Percentiles rank a stretch among this genome's conserved stretches.
Evolutionary conservation across 2,329 filamentous ascomycete species (phyloP).

Genomic region (Trichoderma brevicompactum): DNA sequence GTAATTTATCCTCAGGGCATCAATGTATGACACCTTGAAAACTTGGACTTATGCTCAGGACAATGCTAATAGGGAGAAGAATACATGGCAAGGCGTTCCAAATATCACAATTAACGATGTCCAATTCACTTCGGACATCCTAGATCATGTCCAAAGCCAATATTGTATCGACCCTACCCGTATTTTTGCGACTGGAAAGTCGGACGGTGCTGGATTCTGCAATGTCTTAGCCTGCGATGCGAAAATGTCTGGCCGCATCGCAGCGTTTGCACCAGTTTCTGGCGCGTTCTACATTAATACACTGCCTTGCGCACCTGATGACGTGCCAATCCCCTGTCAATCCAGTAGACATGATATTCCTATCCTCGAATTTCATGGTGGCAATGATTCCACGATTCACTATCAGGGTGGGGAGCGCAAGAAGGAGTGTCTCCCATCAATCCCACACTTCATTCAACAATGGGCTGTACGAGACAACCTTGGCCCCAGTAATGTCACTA

Average conservation of each 20-base stretch:
- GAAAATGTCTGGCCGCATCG: neutral
- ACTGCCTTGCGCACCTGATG: neutral
- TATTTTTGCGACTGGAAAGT: conserved; percentile 12
- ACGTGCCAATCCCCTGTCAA: neutral
- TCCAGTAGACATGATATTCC: neutral
- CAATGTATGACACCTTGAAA: neutral
- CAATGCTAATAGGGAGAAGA: neutral
- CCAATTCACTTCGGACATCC: conserved; percentile 7
- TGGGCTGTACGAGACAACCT: conserved; percentile 3
- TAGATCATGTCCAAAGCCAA: conserved; percentile 8
- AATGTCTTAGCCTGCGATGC: conserved; percentile 5
- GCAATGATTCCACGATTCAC: conserved; percentile 7
- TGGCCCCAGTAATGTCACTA: neutral
- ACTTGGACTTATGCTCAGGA: too few species aligned
- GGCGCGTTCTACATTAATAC: conserved; percentile 15
- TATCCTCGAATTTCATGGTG: conserved; percentile 12
- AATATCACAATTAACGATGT: neutral
- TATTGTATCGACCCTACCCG: conserved; percentile 4
- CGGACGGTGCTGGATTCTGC: conserved; percentile 11
- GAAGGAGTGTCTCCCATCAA: conserved; percentile 11
- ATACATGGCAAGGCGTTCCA: conserved; percentile 13
- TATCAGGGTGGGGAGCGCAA: conserved; percentile 6
- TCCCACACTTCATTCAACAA: conserved; percentile 21
- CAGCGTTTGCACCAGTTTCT: conserved; percentile 12
- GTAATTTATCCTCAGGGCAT: conserved; percentile 12